phyloP scores from a whole-genome alignment of 73 alveolate species.

The Paramecium caudatum region DNA sequence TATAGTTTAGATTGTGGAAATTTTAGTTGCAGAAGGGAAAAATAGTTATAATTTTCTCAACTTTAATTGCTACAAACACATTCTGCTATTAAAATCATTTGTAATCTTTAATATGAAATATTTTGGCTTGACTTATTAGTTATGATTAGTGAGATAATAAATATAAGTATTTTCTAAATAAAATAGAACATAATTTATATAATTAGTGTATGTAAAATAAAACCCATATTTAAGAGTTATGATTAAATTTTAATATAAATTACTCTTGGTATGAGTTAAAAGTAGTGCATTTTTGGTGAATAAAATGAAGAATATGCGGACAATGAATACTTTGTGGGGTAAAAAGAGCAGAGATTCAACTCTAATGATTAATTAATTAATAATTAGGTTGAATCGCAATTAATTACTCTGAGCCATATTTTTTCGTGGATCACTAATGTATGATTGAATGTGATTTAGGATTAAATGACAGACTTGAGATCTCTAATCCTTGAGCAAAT shows the following conservation, averaged over 20 bases:
- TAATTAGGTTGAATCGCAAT: background rate
- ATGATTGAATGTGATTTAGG: background rate
- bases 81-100: too few species aligned
- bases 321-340: slow-evolving; percentile 11
- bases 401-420: slow-evolving; percentile 9
- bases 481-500: slow-evolving; percentile 1
- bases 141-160: too few species aligned
- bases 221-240: slow-evolving; percentile 14
- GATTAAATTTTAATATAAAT: slow-evolving; percentile 44
- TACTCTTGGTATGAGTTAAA: slow-evolving; percentile 50
- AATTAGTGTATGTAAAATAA: too few species aligned
- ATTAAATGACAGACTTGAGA: background rate
- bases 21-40: too few species aligned
- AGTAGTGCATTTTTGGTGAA: slow-evolving; percentile 17
- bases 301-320: background rate
- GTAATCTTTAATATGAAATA: too few species aligned
- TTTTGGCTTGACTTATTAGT: too few species aligned
- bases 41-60: too few species aligned
- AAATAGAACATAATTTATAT: too few species aligned
- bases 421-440: slow-evolving; percentile 30
- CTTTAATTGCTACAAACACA: too few species aligned
- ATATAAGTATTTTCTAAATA: too few species aligned
- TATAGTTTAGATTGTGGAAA: too few species aligned
- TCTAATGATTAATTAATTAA: slow-evolving; percentile 12
- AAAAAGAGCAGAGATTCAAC: slow-evolving; percentile 13